phyloP scores from a whole-genome alignment of 169 alveolate species.

The Cryptosporidium felis region DNA sequence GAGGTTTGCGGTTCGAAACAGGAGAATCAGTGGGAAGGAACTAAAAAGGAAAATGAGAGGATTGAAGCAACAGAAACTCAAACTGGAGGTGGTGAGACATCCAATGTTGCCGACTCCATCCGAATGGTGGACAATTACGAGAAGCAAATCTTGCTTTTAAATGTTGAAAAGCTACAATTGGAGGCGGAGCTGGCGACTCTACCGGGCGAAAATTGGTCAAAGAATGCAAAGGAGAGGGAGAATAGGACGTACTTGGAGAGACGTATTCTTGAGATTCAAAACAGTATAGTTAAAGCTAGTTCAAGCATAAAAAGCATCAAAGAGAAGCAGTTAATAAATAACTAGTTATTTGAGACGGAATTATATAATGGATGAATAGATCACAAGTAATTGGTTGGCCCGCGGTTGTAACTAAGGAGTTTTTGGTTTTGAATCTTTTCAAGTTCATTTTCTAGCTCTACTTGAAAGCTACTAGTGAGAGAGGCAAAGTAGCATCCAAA shows the following conservation, averaged over 20 bases:
- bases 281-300: slow-evolving; percentile 21
- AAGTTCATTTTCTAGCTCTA: background rate
- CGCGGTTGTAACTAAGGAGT: no score
- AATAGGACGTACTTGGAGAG: slow-evolving; percentile 29
- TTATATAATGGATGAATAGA: no score
- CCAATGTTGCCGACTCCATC: background rate
- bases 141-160: slow-evolving; percentile 45
- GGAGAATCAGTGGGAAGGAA: background rate
- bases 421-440: background rate
- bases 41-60: background rate
- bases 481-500: slow-evolving; percentile 71
- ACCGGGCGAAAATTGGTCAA: slow-evolving; percentile 48
- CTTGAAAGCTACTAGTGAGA: slow-evolving; percentile 1
- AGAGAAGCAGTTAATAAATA: slow-evolving; percentile 1
- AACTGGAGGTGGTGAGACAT: background rate
- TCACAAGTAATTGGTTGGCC: no score
- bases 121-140: slow-evolving; percentile 49
- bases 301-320: slow-evolving; percentile 3
- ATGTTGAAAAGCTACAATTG: slow-evolving; percentile 53
- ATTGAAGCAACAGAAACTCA: no score
- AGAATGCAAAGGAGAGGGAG: slow-evolving; percentile 34
- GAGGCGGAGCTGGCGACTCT: slow-evolving; percentile 40
- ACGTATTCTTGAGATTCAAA: slow-evolving; percentile 32
- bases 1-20: background rate
- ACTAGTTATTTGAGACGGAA: no score